Evolutionary conservation across 2,329 filamentous ascomycete genomes (phyloP), one percentile per base, ranked within the genome.

Genomic region (Phaeosphaeria sp.): DNA sequence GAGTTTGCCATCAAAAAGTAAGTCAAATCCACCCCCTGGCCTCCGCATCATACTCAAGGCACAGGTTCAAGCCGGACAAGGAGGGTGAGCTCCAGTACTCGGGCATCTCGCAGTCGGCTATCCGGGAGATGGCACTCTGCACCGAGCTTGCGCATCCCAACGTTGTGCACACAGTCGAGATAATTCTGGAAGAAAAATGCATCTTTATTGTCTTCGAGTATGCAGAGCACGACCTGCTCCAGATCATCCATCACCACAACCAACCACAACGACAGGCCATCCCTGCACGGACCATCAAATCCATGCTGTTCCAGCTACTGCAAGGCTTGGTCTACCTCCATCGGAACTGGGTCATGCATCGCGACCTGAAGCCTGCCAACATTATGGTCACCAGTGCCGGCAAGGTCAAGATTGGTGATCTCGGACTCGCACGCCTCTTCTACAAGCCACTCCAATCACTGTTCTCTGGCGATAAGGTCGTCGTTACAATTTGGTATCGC

Each of bases 121-220:
- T 97, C 64, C 91, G 95, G 52, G 95, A 99, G 78, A 99, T 99
- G 93, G 92, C 94, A 17, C 83, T 99, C 0, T 99, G 95, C 79
- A 95, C 92, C 39, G 95, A 99, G 75, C 84, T 99, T 23, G 88
- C 86, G 57, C 93, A 99, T 76, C 83, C 87, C 55, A 98, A 98
- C 74, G 89, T 99, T 33, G 94, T 99, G 65, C 88, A 90, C 58
- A 87, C 97, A 1, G 88, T 94, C 60, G 95, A 99, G 79, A 98
- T 97, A 71, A 97, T 99, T 70, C 84, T 99, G 2, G 94, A 99
- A 79, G 93, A 97, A 78, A 98, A 98, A 81, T 97, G 93, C 80
- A 98, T 99, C 76, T 99, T 93, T 79, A 99, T 99, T 90, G 93
- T 99, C 1, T 98, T 99, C 69, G 95, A 98, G 77, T 99, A 97